Evolutionary conservation across 306 rosid species (phyloP).

Genomic region (Begonia peltatifolia): DNA sequence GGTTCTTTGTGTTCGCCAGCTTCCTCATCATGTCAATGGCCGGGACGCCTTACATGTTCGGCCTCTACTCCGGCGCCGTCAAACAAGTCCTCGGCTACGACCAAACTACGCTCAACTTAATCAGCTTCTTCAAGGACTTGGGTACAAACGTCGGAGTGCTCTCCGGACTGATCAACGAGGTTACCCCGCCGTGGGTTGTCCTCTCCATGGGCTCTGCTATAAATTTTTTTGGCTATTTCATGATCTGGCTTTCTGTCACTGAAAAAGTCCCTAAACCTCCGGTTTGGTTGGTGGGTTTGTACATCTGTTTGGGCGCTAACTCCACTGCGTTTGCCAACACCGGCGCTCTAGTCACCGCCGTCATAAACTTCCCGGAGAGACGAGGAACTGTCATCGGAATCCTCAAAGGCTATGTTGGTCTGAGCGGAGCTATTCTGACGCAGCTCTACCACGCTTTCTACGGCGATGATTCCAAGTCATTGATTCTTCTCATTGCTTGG

Average conservation of each 20-base stretch:
- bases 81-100: slow-evolving; percentile 49
- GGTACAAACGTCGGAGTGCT: slow-evolving; percentile 62
- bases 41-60: slow-evolving; percentile 82
- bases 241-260: slow-evolving; percentile 44
- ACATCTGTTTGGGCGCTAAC: slow-evolving; percentile 36
- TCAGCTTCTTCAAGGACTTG: slow-evolving; percentile 78
- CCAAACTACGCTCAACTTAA: slow-evolving; percentile 63
- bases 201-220: slow-evolving; percentile 26
- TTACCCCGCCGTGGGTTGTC: slow-evolving; percentile 68
- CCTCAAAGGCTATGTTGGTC: slow-evolving; percentile 44
- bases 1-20: slow-evolving; percentile 71
- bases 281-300: slow-evolving; percentile 40
- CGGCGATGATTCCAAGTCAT: slow-evolving; percentile 16
- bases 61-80: slow-evolving; percentile 51
- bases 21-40: slow-evolving; percentile 61
- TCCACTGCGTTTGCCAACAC: slow-evolving; percentile 48
- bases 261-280: slow-evolving; percentile 18
- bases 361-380: slow-evolving; percentile 37
- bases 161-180: slow-evolving; percentile 65
- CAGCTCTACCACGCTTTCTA: slow-evolving; percentile 32
- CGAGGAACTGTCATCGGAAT: slow-evolving; percentile 38
- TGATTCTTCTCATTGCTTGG: slow-evolving; percentile 45
- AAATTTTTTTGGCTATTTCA: slow-evolving; percentile 40
- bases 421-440: slow-evolving; percentile 48
- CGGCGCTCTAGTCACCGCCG: slow-evolving; percentile 42